Conservation (phyloP, 441 rosid species). For the Pelargonium australe region DNA sequence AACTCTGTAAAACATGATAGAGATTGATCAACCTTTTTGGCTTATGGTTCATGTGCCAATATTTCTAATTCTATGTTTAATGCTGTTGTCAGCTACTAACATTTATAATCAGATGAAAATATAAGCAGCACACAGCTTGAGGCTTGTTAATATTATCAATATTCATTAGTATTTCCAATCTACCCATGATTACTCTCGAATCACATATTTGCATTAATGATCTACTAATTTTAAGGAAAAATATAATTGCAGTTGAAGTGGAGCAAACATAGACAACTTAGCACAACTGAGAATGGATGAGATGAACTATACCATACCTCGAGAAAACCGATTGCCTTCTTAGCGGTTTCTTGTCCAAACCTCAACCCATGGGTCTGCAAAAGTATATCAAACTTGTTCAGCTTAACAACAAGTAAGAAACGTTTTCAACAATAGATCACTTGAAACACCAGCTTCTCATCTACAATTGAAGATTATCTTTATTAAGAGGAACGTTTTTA, state of each 20-base stretch:
- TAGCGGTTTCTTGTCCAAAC: conserved; percentile 70
- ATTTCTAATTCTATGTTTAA: no score
- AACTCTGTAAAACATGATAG: no score
- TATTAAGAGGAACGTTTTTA: neutral
- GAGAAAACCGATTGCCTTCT: conserved; percentile 77
- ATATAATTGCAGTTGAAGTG: neutral
- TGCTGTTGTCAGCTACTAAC: no score
- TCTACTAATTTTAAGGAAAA: neutral
- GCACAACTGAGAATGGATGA: neutral
- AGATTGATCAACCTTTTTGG: no score
- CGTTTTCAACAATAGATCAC: conserved; percentile 1
- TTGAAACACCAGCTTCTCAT: conserved; percentile 9
- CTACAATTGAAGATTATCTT: neutral
- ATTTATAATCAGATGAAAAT: no score
- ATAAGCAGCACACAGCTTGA: no score
- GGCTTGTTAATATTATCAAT: no score
- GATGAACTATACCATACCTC: conserved; percentile 44
- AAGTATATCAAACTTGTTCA: neutral
- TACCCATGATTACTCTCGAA: no score
- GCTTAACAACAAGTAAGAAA: neutral
- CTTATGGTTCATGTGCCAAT: no score
- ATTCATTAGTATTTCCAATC: no score
- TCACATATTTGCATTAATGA: no score
- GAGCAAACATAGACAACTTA: neutral
- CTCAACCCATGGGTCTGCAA: conserved; percentile 84